phyloP scores from a whole-genome alignment of 805 yeast genomes.

The Starmerella stigmatis region DNA sequence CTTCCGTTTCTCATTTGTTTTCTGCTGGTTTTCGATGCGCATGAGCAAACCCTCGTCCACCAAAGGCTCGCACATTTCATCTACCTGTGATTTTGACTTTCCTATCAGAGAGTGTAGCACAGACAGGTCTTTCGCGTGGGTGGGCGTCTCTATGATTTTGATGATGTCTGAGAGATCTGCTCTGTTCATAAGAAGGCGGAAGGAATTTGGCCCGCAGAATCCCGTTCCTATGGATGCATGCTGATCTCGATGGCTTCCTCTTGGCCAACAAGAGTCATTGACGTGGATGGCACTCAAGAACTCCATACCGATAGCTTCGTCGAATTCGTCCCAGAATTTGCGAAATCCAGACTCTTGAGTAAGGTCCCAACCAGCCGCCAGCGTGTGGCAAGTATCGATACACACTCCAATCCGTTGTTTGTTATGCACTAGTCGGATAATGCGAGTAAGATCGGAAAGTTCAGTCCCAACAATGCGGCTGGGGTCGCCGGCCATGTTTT shows the following conservation, averaged over 20 bases:
- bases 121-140: slow-evolving; percentile 57
- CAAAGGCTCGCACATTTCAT: too few species aligned
- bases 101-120: slow-evolving; percentile 69
- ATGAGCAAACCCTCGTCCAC: too few species aligned
- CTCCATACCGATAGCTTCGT: slow-evolving; percentile 58
- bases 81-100: slow-evolving; percentile 41
- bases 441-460: slow-evolving; percentile 61
- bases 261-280: slow-evolving; percentile 91
- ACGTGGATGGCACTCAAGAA: slow-evolving; percentile 74
- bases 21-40: too few species aligned
- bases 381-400: slow-evolving; percentile 90
- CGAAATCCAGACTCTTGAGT: slow-evolving; percentile 47
- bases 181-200: slow-evolving; percentile 66
- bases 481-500: slow-evolving; percentile 98
- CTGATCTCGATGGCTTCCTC: slow-evolving; percentile 79
- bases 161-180: slow-evolving; percentile 56
- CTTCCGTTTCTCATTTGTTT: too few species aligned
- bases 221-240: slow-evolving; percentile 88
- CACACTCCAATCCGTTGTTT: slow-evolving; percentile 89
- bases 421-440: slow-evolving; percentile 68
- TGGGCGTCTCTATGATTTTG: slow-evolving; percentile 67
- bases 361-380: slow-evolving; percentile 93
- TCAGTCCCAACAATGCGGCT: slow-evolving; percentile 68
- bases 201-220: slow-evolving; percentile 75
- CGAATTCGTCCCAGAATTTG: slow-evolving; percentile 68